These are phyloP conservation scores for Ceratocystis huliohia DNA, from an alignment of 2,329 filamentous ascomycete genomes.

Conservation along the genomic window DNA sequence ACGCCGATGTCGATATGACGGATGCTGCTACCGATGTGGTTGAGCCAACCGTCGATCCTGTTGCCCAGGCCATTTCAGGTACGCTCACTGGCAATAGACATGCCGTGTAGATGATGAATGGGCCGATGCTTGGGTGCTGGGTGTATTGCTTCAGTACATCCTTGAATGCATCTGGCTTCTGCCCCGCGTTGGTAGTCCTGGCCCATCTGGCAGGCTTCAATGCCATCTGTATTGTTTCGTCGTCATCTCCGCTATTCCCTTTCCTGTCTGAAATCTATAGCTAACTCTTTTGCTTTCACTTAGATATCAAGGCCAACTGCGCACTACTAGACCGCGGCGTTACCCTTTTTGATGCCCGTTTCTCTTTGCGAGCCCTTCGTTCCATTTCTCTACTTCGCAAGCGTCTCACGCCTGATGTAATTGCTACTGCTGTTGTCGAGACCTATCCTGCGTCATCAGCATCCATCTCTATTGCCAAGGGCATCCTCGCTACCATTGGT, in stretches of 20 bases:
- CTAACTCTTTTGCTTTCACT: constrained; percentile 23
- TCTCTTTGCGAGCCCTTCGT: constrained; percentile 82
- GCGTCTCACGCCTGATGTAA: constrained; percentile 67
- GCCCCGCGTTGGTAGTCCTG: not conserved
- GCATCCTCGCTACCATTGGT: constrained; percentile 57
- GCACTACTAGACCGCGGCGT: constrained; percentile 83
- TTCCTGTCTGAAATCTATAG: not conserved
- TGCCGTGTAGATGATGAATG: too few relatives aligned
- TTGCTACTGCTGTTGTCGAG: constrained; percentile 68
- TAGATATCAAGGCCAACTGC: constrained; percentile 94
- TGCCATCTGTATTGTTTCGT: not conserved
- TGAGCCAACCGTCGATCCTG: constrained; percentile 46
- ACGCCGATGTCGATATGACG: constrained; percentile 62
- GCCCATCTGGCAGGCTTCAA: not conserved
- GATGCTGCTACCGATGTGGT: constrained; percentile 34
- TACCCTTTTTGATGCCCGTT: constrained; percentile 83
- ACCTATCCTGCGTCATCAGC: constrained; percentile 54
- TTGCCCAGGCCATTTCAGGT: constrained; percentile 49
- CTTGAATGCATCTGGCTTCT: not conserved
- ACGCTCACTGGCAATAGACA: constrained; percentile 24
- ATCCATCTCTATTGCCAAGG: constrained; percentile 53
- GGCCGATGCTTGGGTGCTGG: too few relatives aligned
- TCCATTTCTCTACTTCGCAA: constrained; percentile 95
- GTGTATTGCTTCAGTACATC: too few relatives aligned
- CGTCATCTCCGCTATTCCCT: not conserved